Evolutionary conservation across 1,284 basidiomycete genomes (phyloP).

Genomic region (Sanghuangporus weigelae): DNA sequence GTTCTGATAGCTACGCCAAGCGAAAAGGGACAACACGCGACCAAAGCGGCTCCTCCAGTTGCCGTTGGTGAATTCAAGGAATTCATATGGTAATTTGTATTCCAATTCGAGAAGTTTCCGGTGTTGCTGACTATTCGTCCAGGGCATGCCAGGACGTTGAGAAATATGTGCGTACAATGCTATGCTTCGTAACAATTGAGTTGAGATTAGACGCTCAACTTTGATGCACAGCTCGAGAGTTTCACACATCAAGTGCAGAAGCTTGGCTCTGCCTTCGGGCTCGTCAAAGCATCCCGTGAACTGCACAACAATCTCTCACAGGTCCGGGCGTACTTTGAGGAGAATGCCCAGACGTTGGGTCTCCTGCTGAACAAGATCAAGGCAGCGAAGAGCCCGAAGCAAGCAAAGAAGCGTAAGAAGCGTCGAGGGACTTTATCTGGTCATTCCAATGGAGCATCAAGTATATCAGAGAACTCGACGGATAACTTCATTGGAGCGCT

Average conservation of each 20-base stretch:
- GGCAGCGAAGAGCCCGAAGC: conserved; percentile 7
- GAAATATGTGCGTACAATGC: background rate
- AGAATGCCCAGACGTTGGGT: conserved; percentile 5
- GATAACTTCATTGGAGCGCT: conserved; percentile 2
- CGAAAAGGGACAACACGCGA: background rate
- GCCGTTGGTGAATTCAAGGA: conserved; percentile 11
- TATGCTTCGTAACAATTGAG: background rate
- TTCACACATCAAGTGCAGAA: conserved; percentile 14
- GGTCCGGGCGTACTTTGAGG: conserved; percentile 10
- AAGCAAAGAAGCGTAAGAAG: conserved; percentile 8
- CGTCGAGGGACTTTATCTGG: background rate
- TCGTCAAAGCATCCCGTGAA: conserved; percentile 7
- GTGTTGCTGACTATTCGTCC: background rate
- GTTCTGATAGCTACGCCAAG: background rate
- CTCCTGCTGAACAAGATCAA: conserved; percentile 6
- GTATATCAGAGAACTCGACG: background rate
- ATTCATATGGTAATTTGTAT: conserved; percentile 8
- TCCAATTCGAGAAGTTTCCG: background rate
- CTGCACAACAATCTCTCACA: background rate
- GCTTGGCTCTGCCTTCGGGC: conserved; percentile 13
- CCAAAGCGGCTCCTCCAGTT: background rate
- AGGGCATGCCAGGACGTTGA: conserved; percentile 11
- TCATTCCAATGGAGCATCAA: conserved; percentile 1
- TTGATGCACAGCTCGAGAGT: conserved; percentile 1
- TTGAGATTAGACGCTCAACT: background rate